These are phyloP conservation scores for Ilyonectria destructans DNA, from an alignment of 2,329 filamentous ascomycete genomes.

Conservation along the genomic window DNA sequence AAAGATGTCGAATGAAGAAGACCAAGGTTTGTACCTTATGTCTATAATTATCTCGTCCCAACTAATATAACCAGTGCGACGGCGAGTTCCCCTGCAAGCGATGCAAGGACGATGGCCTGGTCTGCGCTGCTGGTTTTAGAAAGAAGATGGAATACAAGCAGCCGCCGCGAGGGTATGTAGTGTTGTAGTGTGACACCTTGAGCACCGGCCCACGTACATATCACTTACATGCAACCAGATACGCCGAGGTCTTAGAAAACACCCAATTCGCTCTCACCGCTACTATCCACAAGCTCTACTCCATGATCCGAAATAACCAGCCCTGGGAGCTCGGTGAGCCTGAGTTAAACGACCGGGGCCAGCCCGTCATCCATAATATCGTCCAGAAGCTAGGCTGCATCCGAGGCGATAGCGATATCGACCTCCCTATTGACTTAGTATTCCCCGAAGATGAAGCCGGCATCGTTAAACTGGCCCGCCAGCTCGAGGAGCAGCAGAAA, in stretches of 20 bases:
- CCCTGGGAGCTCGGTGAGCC: conserved; percentile 75
- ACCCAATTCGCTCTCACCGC: conserved; percentile 77
- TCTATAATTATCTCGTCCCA: no score
- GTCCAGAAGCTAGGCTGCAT: conserved; percentile 77
- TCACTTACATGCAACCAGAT: conserved; percentile 60
- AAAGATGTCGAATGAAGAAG: no score
- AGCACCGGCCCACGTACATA: no score
- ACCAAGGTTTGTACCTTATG: conserved; percentile 66
- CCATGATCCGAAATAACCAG: conserved; percentile 73
- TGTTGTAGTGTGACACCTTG: no score
- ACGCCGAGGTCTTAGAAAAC: conserved; percentile 77
- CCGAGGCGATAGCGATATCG: conserved; percentile 73
- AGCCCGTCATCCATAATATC: conserved; percentile 77
- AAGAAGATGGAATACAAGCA: conserved; percentile 82
- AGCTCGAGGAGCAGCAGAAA: conserved; percentile 66
- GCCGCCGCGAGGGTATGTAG: conserved; percentile 73
- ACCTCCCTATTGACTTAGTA: conserved; percentile 70
- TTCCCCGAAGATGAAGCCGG: conserved; percentile 76
- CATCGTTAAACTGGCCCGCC: conserved; percentile 69
- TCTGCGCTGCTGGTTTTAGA: conserved; percentile 75
- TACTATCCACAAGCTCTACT: conserved; percentile 77
- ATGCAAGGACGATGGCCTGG: conserved; percentile 76
- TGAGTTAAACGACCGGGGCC: conserved; percentile 74
- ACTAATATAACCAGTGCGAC: conserved; percentile 66
- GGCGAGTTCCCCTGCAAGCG: conserved; percentile 78